Conservation (phyloP, 441 rosid genomes). For the Euphorbia neoarborescens region DNA sequence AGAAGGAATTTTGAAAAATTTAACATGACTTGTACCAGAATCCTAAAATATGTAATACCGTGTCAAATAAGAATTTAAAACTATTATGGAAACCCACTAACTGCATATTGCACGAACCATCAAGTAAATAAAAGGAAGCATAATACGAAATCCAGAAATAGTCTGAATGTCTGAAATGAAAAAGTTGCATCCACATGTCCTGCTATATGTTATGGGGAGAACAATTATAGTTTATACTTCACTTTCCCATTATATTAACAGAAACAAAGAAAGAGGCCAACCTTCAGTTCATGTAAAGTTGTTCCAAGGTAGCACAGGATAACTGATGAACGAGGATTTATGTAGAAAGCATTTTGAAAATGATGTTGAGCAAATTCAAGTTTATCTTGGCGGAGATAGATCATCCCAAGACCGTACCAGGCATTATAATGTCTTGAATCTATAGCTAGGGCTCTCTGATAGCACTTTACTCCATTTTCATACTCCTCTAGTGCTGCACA, state of each 20-base stretch:
- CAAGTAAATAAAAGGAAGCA: background rate
- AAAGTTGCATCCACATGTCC: background rate
- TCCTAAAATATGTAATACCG: background rate
- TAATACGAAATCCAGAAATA: background rate
- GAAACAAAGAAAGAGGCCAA: slow-evolving; percentile 14
- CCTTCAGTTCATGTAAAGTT: slow-evolving; percentile 81
- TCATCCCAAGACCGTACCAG: slow-evolving; percentile 98
- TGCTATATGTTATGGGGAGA: background rate
- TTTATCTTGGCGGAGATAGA: slow-evolving; percentile 91
- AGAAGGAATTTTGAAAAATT: background rate
- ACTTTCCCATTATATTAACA: background rate
- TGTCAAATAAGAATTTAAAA: background rate
- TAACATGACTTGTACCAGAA: background rate
- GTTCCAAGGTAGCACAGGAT: slow-evolving; percentile 89
- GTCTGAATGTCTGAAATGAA: background rate
- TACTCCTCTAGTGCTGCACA: slow-evolving; percentile 81
- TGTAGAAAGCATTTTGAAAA: slow-evolving; percentile 72
- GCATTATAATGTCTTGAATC: slow-evolving; percentile 92
- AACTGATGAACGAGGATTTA: slow-evolving; percentile 82
- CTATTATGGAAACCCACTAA: background rate
- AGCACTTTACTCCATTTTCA: slow-evolving; percentile 84
- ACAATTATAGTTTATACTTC: background rate
- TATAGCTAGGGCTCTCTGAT: slow-evolving; percentile 75
- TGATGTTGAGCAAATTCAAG: slow-evolving; percentile 90
- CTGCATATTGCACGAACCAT: background rate